These are phyloP conservation scores for Gloeostereum incarnatum DNA, from an alignment of 768 basidiomycete species.

Conservation along the genomic window DNA sequence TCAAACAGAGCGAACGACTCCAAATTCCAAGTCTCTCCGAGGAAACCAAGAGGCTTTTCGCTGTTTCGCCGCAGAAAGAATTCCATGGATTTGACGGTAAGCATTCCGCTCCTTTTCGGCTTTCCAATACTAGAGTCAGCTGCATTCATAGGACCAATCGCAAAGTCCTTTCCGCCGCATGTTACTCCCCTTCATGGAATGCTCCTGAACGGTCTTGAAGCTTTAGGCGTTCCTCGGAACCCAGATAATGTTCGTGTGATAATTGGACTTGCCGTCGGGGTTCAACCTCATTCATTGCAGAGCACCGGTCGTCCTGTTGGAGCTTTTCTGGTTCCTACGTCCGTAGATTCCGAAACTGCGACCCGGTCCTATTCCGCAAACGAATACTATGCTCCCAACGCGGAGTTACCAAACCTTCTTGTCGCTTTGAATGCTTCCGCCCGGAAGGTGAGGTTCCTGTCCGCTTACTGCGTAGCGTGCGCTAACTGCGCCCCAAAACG, in stretches of 20 bases:
- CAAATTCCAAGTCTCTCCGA: neutral
- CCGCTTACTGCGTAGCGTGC: too few relatives aligned
- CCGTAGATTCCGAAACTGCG: conserved; percentile 9
- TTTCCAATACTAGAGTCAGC: neutral
- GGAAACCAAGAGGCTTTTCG: neutral
- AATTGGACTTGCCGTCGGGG: neutral
- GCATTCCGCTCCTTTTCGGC: neutral
- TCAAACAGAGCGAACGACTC: neutral
- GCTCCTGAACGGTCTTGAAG: neutral
- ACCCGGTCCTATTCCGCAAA: conserved; percentile 11
- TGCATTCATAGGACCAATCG: neutral
- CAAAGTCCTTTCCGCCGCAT: neutral
- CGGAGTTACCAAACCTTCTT: conserved; percentile 17
- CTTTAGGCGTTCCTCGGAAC: conserved; percentile 1
- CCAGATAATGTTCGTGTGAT: conserved; percentile 2
- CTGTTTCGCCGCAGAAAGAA: neutral
- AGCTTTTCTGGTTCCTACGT: conserved; percentile 7
- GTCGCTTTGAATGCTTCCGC: conserved; percentile 23
- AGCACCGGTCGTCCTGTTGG: conserved; percentile 7
- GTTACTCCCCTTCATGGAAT: neutral
- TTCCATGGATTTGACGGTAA: neutral
- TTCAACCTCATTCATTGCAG: conserved; percentile 8
- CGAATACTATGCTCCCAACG: conserved; percentile 9
- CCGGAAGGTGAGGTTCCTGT: conserved; percentile 4
- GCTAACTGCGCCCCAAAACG: conserved; percentile 3